phyloP scores from a whole-genome alignment of 495 filamentous ascomycete species.

The Apodospora peruviana region DNA sequence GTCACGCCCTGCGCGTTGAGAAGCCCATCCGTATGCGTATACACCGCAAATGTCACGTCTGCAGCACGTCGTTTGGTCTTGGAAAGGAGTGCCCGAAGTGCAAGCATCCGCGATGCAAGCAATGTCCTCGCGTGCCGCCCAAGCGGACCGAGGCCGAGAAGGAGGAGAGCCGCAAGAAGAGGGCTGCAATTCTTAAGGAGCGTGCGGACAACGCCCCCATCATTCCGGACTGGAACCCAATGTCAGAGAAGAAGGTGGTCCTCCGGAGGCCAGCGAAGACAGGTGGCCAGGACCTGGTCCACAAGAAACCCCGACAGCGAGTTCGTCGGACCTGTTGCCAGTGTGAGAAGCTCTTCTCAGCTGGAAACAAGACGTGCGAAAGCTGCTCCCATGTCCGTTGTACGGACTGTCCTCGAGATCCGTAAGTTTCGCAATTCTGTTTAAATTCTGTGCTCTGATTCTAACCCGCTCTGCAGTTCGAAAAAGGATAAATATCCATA shows the following conservation, averaged over 20 bases:
- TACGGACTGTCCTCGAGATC: conserved; percentile 73
- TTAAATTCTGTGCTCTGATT: not conserved
- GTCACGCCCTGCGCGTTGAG: conserved; percentile 65
- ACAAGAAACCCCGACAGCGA: conserved; percentile 60
- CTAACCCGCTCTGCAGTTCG: conserved; percentile 41
- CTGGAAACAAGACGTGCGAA: conserved; percentile 48
- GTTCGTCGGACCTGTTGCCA: conserved; percentile 72
- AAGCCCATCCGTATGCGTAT: conserved; percentile 91
- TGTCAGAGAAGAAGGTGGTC: conserved; percentile 32
- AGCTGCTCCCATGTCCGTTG: conserved; percentile 73
- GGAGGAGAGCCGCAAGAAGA: conserved; percentile 39
- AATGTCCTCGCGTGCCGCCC: conserved; percentile 68
- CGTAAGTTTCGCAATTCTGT: conserved; percentile 49
- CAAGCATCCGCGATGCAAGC: conserved; percentile 70
- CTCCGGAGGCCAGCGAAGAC: conserved; percentile 60
- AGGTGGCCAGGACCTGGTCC: conserved; percentile 64
- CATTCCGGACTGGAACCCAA: conserved; percentile 42
- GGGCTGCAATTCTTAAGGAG: conserved; percentile 42
- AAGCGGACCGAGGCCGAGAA: conserved; percentile 48
- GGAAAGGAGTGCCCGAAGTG: conserved; percentile 65
- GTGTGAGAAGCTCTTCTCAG: conserved; percentile 59
- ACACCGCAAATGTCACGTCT: conserved; percentile 76
- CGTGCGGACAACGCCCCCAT: conserved; percentile 43
- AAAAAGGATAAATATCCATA: conserved; percentile 70
- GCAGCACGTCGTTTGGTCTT: conserved; percentile 56